A percentile compares a stretch with the other conserved stretches of the same genome.
These are phyloP conservation scores for Tuber indicum DNA, from an alignment of 495 filamentous ascomycete species.

Conservation along the genomic window DNA sequence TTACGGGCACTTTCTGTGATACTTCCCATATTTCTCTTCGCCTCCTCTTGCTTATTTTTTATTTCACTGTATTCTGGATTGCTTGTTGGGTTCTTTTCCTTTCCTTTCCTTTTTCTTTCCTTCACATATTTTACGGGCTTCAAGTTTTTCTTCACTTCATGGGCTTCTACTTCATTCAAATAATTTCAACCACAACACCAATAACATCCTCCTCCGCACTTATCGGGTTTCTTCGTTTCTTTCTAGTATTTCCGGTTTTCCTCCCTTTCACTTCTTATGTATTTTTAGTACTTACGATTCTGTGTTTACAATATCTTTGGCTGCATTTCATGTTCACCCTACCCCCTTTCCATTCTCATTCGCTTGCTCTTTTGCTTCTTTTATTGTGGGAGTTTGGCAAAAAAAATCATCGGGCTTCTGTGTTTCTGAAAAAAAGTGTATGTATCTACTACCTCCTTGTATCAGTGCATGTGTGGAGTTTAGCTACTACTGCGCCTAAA, in stretches of 20 bases:
- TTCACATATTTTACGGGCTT: neutral
- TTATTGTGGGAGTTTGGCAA: slow-evolving; percentile 4
- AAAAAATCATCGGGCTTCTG: slow-evolving; percentile 3
- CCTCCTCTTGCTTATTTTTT: neutral
- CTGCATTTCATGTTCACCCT: neutral
- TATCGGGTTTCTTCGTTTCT: neutral
- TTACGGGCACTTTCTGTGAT: neutral
- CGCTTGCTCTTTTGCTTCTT: neutral
- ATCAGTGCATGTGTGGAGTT: slow-evolving; percentile 5
- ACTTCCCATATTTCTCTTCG: neutral
- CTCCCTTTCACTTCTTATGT: slow-evolving; percentile 2
- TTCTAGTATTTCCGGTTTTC: neutral
- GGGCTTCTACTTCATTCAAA: neutral
- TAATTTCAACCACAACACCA: neutral
- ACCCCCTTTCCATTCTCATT: neutral
- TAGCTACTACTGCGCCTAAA: slow-evolving; percentile 1
- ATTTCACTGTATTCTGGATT: neutral
- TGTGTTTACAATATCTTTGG: neutral
- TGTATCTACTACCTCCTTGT: slow-evolving; percentile 2
- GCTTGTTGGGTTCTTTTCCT: neutral
- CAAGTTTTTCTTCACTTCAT: neutral
- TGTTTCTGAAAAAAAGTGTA: slow-evolving; percentile 3
- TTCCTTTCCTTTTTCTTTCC: neutral
- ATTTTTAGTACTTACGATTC: slow-evolving; percentile 2
- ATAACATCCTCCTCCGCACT: neutral